A percentile compares a stretch with the other conserved stretches of the same genome.
phyloP scores from a whole-genome alignment of 129 eudicot species.

The Apium graveolens region DNA sequence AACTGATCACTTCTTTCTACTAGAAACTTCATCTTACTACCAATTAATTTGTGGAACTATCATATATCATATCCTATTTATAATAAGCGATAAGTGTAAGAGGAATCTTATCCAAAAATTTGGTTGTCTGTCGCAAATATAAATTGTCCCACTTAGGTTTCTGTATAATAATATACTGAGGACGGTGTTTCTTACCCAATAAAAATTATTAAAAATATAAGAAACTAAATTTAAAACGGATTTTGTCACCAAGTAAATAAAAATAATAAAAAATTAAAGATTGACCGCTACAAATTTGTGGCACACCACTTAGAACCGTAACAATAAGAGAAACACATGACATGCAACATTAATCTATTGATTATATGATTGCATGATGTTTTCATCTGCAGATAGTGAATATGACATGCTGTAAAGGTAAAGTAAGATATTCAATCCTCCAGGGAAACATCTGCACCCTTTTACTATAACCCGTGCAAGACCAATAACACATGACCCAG shows the following conservation, averaged over 20 bases:
- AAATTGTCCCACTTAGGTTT: background rate
- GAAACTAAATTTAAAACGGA: background rate
- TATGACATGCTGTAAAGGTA: background rate
- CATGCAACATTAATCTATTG: too few species aligned
- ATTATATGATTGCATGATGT: too few species aligned
- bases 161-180: background rate
- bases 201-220: background rate
- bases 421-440: background rate
- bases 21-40: background rate
- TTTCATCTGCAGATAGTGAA: background rate
- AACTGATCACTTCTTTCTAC: background rate
- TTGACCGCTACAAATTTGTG: too few species aligned
- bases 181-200: background rate
- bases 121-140: background rate
- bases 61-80: background rate
- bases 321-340: background rate
- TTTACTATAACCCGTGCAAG: background rate
- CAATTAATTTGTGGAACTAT: background rate
- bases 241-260: background rate
- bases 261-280: too few species aligned
- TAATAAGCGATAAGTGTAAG: background rate
- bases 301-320: too few species aligned
- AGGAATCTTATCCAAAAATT: background rate
- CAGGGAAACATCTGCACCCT: background rate
- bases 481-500: background rate